Evolutionary conservation across 2,329 filamentous ascomycete genomes (phyloP).

Genomic region (Cordyceps pruinosa): DNA sequence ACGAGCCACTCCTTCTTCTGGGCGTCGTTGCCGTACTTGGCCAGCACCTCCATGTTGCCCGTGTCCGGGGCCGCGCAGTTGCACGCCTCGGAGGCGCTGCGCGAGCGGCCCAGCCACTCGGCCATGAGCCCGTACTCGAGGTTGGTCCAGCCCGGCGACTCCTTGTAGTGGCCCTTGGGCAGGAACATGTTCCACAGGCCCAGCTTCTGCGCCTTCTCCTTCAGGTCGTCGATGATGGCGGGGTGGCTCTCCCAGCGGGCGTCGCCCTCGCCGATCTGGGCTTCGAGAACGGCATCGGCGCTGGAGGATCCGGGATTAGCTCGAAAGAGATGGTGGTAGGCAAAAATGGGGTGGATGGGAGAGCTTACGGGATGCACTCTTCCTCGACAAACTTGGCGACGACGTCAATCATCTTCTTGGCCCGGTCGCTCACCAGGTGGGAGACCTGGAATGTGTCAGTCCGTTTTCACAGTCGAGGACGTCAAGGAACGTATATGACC

Average conservation of each 20-base stretch:
- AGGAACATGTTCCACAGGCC: constrained; percentile 99
- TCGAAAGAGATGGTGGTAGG: neutral
- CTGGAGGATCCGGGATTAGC: constrained; percentile 27
- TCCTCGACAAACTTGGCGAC: constrained; percentile 96
- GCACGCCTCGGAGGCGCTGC: constrained; percentile 74
- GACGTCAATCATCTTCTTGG: constrained; percentile 75
- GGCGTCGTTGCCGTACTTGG: constrained; percentile 79
- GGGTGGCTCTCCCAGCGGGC: constrained; percentile 77
- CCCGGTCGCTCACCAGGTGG: constrained; percentile 69
- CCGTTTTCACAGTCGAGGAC: neutral
- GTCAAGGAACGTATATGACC: constrained; percentile 7
- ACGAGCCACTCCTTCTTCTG: constrained; percentile 81
- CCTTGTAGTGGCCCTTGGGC: constrained; percentile 88
- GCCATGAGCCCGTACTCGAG: constrained; percentile 98
- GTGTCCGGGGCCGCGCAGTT: constrained; percentile 91
- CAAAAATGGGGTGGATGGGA: neutral
- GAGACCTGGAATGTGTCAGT: constrained; percentile 29
- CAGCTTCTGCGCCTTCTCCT: constrained; percentile 71
- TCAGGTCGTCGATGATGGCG: constrained; percentile 78
- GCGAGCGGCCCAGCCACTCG: constrained; percentile 84
- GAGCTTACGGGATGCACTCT: constrained; percentile 71
- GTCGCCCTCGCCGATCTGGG: constrained; percentile 70
- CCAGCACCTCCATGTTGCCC: constrained; percentile 91
- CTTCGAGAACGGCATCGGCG: constrained; percentile 72
- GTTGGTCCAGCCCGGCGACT: constrained; percentile 91